Conservation (phyloP, 202 grass and related monocot genomes). For the Tripidium arundinaceum region DNA sequence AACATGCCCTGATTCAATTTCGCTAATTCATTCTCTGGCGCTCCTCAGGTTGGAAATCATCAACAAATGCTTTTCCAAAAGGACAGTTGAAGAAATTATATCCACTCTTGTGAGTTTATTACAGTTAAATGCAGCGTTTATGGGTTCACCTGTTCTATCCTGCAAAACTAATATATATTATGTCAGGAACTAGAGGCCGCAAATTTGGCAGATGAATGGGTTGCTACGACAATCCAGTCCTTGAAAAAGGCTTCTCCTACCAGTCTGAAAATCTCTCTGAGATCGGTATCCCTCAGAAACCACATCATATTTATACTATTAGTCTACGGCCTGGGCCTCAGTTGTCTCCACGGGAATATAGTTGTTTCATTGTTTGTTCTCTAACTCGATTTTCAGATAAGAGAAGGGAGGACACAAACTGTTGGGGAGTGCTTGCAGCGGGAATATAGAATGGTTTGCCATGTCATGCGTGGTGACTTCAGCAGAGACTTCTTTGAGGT, state of each 20-base stretch:
- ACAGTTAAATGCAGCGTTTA: not conserved
- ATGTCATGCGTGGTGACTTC: conserved; percentile 69
- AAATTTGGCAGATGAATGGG: conserved; percentile 49
- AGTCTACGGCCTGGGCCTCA: not conserved
- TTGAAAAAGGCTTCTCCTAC: conserved; percentile 83
- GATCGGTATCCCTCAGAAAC: conserved; percentile 49
- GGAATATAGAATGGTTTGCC: conserved; percentile 87
- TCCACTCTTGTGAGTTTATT: conserved; percentile 71
- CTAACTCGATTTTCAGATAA: conserved; percentile 49
- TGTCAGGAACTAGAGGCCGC: conserved; percentile 61
- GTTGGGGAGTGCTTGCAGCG: conserved; percentile 62
- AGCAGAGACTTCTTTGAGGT: conserved; percentile 82
- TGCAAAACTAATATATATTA: not conserved
- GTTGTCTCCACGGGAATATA: not conserved
- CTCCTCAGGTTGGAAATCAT: conserved; percentile 57
- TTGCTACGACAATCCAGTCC: conserved; percentile 47
- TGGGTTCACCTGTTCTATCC: not conserved
- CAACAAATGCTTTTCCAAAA: conserved; percentile 85
- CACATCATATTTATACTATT: not conserved
- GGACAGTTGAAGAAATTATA: conserved; percentile 87
- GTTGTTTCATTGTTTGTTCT: not conserved
- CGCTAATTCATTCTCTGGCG: not conserved
- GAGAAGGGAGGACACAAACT: conserved; percentile 62
- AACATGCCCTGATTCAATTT: not conserved
- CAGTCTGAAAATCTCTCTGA: conserved; percentile 83